These are phyloP conservation scores for Podospora pseudopauciseta DNA, from an alignment of 495 filamentous ascomycete species.

Conservation along the genomic window DNA sequence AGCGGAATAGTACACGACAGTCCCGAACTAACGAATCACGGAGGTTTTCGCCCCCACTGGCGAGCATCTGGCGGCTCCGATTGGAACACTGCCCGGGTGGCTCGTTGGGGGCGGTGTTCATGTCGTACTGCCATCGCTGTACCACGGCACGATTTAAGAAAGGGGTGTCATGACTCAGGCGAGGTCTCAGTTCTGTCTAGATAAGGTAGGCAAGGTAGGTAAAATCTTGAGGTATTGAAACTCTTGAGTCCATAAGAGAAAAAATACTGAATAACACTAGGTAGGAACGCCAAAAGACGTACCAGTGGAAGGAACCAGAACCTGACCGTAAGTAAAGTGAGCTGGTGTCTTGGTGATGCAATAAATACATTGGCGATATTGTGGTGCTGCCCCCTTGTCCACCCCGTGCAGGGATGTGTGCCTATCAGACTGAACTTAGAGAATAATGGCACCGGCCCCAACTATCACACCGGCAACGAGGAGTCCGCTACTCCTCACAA, in stretches of 20 bases:
- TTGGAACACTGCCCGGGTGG: no score
- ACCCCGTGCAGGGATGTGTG: no score
- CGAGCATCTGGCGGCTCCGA: not conserved
- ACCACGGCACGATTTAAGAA: no score
- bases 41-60: not conserved
- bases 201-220: not conserved
- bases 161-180: not conserved
- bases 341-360: no score
- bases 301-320: no score
- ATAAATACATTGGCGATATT: no score
- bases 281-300: no score
- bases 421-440: not conserved
- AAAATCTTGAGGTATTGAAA: no score
- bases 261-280: no score
- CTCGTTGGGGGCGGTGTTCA: not conserved
- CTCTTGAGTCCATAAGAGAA: no score
- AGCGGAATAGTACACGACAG: not conserved
- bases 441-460: not conserved
- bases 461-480: not conserved
- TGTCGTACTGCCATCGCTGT: not conserved
- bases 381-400: no score
- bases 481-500: not conserved
- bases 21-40: not conserved
- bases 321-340: no score
- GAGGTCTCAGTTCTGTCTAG: not conserved